Evolutionary conservation across 495 filamentous ascomycete genomes (phyloP).

Genomic region (Penicillium ochrochloron): DNA sequence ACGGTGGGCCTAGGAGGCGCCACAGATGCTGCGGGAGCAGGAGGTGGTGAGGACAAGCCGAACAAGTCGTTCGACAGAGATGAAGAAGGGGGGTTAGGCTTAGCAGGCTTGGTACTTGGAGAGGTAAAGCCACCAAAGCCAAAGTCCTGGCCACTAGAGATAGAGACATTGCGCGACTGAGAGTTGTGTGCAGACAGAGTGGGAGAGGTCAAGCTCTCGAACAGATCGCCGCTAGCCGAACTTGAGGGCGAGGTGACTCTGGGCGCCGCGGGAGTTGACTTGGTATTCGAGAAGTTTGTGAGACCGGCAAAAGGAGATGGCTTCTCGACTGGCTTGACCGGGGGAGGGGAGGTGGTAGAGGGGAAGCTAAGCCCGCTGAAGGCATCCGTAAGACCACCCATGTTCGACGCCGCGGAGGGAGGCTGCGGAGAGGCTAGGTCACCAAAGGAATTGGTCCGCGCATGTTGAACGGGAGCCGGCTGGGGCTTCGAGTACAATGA

Average conservation of each 20-base stretch:
- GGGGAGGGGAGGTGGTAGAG: slow-evolving; percentile 57
- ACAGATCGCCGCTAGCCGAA: slow-evolving; percentile 72
- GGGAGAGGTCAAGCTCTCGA: slow-evolving; percentile 70
- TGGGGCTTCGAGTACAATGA: slow-evolving; percentile 91
- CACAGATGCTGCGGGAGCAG: slow-evolving; percentile 48
- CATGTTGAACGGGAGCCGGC: slow-evolving; percentile 56
- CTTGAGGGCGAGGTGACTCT: slow-evolving; percentile 55
- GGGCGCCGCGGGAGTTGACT: slow-evolving; percentile 57
- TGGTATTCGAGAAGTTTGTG: slow-evolving; percentile 60
- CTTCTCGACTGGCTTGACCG: slow-evolving; percentile 58
- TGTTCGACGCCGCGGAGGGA: slow-evolving; percentile 53
- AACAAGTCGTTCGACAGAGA: slow-evolving; percentile 71
- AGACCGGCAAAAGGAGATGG: slow-evolving; percentile 75
- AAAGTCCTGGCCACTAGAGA: slow-evolving; percentile 59
- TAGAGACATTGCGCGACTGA: slow-evolving; percentile 44
- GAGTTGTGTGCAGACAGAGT: slow-evolving; percentile 52
- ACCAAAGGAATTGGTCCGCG: slow-evolving; percentile 69
- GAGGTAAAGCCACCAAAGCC: slow-evolving; percentile 53
- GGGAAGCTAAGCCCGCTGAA: slow-evolving; percentile 84
- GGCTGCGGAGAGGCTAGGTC: slow-evolving; percentile 63
- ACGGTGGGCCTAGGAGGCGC: slow-evolving; percentile 45
- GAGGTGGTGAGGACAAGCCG: slow-evolving; percentile 69
- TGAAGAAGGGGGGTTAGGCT: slow-evolving; percentile 49
- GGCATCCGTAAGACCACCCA: slow-evolving; percentile 82
- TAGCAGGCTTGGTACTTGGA: slow-evolving; percentile 43